Evolutionary conservation across 2,329 filamentous ascomycete genomes (phyloP), one percentile per base, ranked within the genome.

Genomic region (Neocatenulostroma microsporum): DNA sequence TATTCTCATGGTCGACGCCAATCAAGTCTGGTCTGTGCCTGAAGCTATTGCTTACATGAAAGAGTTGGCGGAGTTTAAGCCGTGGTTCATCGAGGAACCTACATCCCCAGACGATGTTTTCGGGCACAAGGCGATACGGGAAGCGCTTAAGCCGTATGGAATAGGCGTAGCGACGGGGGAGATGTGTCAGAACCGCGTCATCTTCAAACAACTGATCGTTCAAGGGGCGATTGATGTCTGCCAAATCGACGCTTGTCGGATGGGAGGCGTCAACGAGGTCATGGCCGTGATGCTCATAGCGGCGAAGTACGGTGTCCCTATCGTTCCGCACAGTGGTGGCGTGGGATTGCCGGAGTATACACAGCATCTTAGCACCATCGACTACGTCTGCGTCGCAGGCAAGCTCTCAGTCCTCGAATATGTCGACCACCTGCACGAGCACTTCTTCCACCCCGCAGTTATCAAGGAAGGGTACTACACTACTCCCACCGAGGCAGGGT

Each of bases 11-110:
- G 80, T 93, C 12, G 86, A 94, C 65, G 86, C 86, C 36, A 94
- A 94, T 67, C 86, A 94, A 69, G 73, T 74, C 41, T 94, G 86
- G 86, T 86, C 81, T 32, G 86, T 94, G 27, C 84, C 85, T 1
- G 85, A 94, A 64, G 86, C 86, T 10, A 86, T 93, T 51, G 76
- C 74, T 44, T 86, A 89, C 69, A 91, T 94, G 84, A 74, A 80
- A 56, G 63, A 84, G 56, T 78, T 94, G 28, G 75, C 74, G 38
- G 80, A 86, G 52, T 94, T 86, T 68, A 82, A 83, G 69, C 83
- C 83, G 12, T 91, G 85, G 83, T 94, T 94, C 67, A 94, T 94
- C 57, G 87, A 94, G 67, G 87, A 94, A 71, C 87, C 87, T 2
- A 94, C 87, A 11, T 85, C 80, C 15, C 87, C 87, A 10, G 87